These are phyloP conservation scores for Isoetes taiwanensis DNA, from an alignment of 75 land plant genomes.

Conservation along the genomic window DNA sequence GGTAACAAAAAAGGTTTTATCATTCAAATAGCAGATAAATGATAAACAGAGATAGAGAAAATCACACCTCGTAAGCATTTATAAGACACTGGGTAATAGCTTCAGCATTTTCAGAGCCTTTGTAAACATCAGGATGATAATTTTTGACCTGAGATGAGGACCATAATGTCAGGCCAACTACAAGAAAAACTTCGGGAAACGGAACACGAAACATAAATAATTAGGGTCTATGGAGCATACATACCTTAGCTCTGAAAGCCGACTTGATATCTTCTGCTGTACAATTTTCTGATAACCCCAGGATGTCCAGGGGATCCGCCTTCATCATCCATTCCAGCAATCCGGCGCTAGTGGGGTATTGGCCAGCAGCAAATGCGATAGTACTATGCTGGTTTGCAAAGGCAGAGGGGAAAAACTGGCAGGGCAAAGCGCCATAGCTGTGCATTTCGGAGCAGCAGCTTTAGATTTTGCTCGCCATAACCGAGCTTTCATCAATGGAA, in stretches of 20 bases:
- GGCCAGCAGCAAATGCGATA: too few relatives aligned
- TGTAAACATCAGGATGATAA: slow-evolving; percentile 80
- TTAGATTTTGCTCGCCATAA: too few relatives aligned
- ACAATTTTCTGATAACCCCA: slow-evolving; percentile 32
- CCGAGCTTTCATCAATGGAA: too few relatives aligned
- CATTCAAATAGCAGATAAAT: too few relatives aligned
- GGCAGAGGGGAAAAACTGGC: too few relatives aligned
- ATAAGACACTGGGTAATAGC: slow-evolving; percentile 60
- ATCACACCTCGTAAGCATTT: slow-evolving; percentile 86
- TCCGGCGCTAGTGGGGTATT: too few relatives aligned
- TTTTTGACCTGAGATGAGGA: slow-evolving; percentile 54
- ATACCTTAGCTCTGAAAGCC: slow-evolving; percentile 38
- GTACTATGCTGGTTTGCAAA: too few relatives aligned
- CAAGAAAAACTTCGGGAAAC: not conserved
- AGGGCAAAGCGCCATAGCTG: too few relatives aligned
- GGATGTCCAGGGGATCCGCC: slow-evolving; percentile 25
- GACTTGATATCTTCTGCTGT: slow-evolving; percentile 26
- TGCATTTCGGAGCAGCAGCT: too few relatives aligned
- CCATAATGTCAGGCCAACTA: not conserved
- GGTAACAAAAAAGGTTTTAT: too few relatives aligned
- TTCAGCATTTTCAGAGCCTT: slow-evolving; percentile 36
- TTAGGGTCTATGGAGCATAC: not conserved
- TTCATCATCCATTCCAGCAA: slow-evolving; percentile 18
- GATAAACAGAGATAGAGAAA: too few relatives aligned
- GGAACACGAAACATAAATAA: not conserved